These are phyloP conservation scores for Grosmannia clavigera DNA, from an alignment of 2,329 filamentous ascomycete genomes.

Conservation along the genomic window DNA sequence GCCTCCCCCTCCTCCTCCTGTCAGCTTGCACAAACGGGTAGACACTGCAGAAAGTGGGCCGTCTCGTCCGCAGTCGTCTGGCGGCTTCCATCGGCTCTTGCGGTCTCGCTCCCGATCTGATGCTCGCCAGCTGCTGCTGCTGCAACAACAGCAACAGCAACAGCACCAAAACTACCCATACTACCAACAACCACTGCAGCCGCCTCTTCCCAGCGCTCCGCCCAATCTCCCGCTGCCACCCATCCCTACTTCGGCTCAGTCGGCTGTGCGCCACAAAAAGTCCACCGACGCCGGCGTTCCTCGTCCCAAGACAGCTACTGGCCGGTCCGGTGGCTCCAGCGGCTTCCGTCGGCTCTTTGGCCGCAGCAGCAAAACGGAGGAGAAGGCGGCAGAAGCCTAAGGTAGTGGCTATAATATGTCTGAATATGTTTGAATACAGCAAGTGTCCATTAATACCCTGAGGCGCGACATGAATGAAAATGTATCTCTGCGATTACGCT, in stretches of 20 bases:
- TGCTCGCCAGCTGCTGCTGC: neutral
- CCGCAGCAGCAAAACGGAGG: constrained; percentile 1
- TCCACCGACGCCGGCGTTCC: neutral
- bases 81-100: neutral
- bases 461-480: no score
- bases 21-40: neutral
- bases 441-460: no score
- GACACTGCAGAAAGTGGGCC: neutral
- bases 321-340: constrained; percentile 1
- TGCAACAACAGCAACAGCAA: neutral
- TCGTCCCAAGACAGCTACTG: constrained; percentile 9
- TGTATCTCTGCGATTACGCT: no score
- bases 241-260: neutral
- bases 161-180: neutral
- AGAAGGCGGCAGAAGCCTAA: neutral
- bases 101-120: neutral
- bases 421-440: no score
- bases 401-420: neutral
- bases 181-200: neutral
- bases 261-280: constrained; percentile 7
- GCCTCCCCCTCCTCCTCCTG: neutral
- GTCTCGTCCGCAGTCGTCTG: neutral
- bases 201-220: neutral
- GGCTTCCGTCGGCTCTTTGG: constrained; percentile 12
- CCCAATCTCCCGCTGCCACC: neutral